These are phyloP conservation scores for Tolypocladium paradoxum DNA, from an alignment of 2,329 filamentous ascomycete species.

Conservation along the genomic window DNA sequence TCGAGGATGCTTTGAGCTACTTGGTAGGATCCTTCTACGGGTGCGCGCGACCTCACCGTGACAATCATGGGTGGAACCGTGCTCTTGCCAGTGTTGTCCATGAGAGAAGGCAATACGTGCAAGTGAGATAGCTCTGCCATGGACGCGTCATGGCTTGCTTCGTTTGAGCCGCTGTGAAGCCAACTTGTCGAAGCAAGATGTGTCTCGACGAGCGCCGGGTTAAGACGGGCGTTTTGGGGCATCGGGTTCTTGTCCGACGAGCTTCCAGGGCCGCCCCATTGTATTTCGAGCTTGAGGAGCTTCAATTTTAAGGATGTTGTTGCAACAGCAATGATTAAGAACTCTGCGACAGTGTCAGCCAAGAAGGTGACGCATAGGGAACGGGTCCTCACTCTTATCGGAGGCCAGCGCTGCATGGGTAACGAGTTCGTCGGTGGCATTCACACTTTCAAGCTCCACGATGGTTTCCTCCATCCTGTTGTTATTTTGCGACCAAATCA, in stretches of 20 bases:
- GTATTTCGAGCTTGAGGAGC: slow-evolving; percentile 61
- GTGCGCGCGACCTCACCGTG: slow-evolving; percentile 56
- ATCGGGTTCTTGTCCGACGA: slow-evolving; percentile 44
- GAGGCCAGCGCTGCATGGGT: slow-evolving; percentile 69
- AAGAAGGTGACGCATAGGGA: neutral
- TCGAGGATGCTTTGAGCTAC: slow-evolving; percentile 65
- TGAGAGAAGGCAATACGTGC: slow-evolving; percentile 57
- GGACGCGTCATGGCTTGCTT: slow-evolving; percentile 34
- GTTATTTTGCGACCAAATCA: slow-evolving; percentile 69
- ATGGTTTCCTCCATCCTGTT: slow-evolving; percentile 60
- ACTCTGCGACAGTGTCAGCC: slow-evolving; percentile 25
- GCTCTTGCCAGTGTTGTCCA: slow-evolving; percentile 48
- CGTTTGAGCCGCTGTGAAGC: slow-evolving; percentile 36
- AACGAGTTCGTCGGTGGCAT: slow-evolving; percentile 62
- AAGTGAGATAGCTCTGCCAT: slow-evolving; percentile 61
- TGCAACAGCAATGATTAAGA: slow-evolving; percentile 54
- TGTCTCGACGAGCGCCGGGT: slow-evolving; percentile 41
- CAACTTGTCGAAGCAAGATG: slow-evolving; percentile 48
- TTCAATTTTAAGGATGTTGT: slow-evolving; percentile 63
- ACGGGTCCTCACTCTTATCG: slow-evolving; percentile 51
- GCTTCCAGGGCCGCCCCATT: slow-evolving; percentile 52
- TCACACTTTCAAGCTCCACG: slow-evolving; percentile 63
- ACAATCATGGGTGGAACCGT: slow-evolving; percentile 53
- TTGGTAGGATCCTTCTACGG: slow-evolving; percentile 44
- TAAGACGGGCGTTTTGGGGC: slow-evolving; percentile 34